Evolutionary conservation across 2,329 filamentous ascomycete species (phyloP).

Genomic region (Hypoxylon sp.): DNA sequence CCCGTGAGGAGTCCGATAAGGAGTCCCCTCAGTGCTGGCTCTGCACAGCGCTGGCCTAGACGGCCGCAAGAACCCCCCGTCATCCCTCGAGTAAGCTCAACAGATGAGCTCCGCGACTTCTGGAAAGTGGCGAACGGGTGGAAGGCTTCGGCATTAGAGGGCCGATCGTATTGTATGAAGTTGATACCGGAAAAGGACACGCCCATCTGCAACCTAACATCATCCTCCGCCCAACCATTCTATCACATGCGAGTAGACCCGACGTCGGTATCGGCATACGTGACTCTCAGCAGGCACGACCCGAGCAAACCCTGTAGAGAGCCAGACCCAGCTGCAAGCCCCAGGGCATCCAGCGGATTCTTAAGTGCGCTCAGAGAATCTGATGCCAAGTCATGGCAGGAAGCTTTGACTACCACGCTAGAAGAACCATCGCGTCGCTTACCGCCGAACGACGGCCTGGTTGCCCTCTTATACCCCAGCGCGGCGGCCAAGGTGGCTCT

Average conservation of each 20-base stretch:
- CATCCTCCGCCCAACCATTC: constrained; percentile 69
- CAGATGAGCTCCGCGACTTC: constrained; percentile 71
- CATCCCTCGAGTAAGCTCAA: constrained; percentile 65
- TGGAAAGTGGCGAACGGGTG: constrained; percentile 79
- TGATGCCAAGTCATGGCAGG: constrained; percentile 62
- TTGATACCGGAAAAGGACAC: constrained; percentile 68
- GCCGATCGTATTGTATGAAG: constrained; percentile 69
- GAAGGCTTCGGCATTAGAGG: constrained; percentile 70
- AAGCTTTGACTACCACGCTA: constrained; percentile 68
- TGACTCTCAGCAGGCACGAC: constrained; percentile 70
- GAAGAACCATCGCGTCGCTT: constrained; percentile 66
- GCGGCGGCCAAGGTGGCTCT: constrained; percentile 73
- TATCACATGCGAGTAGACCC: constrained; percentile 74
- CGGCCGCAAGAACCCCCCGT: constrained; percentile 57
- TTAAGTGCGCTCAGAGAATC: constrained; percentile 52
- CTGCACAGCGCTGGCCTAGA: constrained; percentile 50
- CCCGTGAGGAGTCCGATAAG: constrained; percentile 49
- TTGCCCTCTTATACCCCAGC: constrained; percentile 76
- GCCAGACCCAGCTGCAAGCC: constrained; percentile 53
- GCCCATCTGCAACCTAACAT: constrained; percentile 75
- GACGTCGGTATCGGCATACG: constrained; percentile 71
- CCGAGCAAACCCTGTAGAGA: constrained; percentile 68
- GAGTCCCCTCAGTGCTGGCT: constrained; percentile 50
- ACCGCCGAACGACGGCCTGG: constrained; percentile 70
- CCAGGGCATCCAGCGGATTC: constrained; percentile 41